Base-by-base conservation (phyloP, 169 alveolate genomes). In the Besnoitia besnoiti region DNA sequence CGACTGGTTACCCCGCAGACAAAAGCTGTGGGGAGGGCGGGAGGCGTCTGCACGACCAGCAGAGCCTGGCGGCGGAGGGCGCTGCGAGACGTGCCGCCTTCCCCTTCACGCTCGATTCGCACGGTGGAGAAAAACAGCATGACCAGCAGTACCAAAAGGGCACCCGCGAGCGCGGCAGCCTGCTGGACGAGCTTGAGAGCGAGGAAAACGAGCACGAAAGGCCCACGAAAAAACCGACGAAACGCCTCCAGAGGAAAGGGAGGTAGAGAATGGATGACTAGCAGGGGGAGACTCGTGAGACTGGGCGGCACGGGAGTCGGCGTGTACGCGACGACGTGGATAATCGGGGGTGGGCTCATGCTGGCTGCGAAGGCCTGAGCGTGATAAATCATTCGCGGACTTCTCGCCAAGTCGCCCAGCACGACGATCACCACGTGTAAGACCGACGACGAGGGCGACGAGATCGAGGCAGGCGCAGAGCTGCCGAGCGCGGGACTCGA, bases 31-130 rank as follows among this genome's bases (percentile, higher is more conserved):
- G 99, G 99, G 5, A 98, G 95, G 30, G 98, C 95, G 12, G 99
- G 99, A n/a, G 99, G 99, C 94, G 96, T 97, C 94, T 98, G 98
- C 76, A 97, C 82, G 4, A 98, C 85, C 84, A 97, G 91, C 77
- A 94, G 95, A 82, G 92, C 91, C 47, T 92, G 80, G 39, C 44
- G 80, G 42, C 46, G 80, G 62, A 50, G 19, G 62, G 62, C 30
- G 30, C 62, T 19, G 62, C 30, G 19, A 10, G 62, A 50, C 62
- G 10, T 10, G 30, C 62, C 30, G 10, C 30, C 62, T 50, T 50
- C 62, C 19, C 19, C 67, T 21, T 19, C 67, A 55, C 55, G 59
- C 59, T 37, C 59, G 55, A n/a, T 2, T 27, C 61, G 40, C 59
- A 5, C 40, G 0, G 47, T 10, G 44, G 59, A 12, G 33, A 1